Evolutionary conservation across 345 rosid genomes (phyloP), one percentile per base, ranked within the genome.

Genomic region (Conringia planisiliqua): DNA sequence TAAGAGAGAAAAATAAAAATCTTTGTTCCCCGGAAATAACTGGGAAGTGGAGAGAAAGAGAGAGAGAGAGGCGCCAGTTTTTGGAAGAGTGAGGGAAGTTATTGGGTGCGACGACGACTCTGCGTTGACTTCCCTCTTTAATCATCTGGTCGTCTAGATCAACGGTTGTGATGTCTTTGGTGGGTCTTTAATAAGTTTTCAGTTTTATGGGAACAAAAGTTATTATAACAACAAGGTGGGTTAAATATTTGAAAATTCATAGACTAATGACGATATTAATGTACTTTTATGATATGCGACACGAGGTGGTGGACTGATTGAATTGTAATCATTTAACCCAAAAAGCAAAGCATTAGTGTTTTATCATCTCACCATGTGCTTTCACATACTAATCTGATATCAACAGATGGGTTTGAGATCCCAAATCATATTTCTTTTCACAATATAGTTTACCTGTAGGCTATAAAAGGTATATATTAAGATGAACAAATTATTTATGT

Each of bases 41-140:
- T 62, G 66, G 65, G 59, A 55, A 70, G 66, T 63, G 52, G 58
- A 26, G 58, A 12, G 58, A 24, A 57, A 47, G 22, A 16, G 18
- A 22, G 44, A 60, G 59, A 40, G 66, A 71, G 75, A 78, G 77
- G 76, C 82, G 79, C 79, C 79, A 74, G 52, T 79, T 73, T 38
- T 69, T 51, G 68, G 76, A 77, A 62, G 44, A n/a, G 10, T 7
- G 14, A 54, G 4, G 18, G 70, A 0, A 44, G 17, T 67, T 62
- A 43, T 75, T 29, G 9, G 4, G 14, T 60, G 47, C 30, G 46
- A 51, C 74, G 59, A 44, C 51, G 64, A 72, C 81, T 74, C 59
- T 22, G 4, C 56, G 56, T 78, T 78, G 77, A 71, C 81, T 66
- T 66, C 22, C 4, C 57, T 46, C 54, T 3, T 35, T 27, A 24